Evolutionary conservation across 2,329 filamentous ascomycete species (phyloP).

Genomic region (Onygenales sp.): DNA sequence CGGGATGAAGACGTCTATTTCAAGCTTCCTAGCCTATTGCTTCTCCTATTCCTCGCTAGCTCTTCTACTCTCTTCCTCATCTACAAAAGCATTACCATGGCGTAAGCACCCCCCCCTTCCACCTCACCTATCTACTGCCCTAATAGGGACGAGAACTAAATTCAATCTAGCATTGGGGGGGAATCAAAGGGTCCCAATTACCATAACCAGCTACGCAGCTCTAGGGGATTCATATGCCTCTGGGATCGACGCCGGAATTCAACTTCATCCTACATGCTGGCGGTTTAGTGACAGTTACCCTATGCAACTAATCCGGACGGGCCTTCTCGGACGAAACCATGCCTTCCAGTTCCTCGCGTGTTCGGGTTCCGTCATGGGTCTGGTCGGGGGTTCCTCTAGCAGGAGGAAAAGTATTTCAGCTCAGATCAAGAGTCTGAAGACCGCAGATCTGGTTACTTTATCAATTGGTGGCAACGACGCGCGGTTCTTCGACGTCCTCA

Average conservation of each 20-base stretch:
- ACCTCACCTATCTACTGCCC: neutral
- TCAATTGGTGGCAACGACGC: slow-evolving; percentile 21
- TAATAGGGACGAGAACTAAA: neutral
- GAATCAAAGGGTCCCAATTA: neutral
- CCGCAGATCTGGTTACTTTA: slow-evolving; percentile 15
- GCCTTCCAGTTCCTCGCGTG: slow-evolving; percentile 18
- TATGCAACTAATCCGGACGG: slow-evolving; percentile 13
- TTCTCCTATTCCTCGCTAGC: neutral
- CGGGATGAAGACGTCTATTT: neutral
- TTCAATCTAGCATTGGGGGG: neutral
- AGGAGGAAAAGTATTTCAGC: slow-evolving; percentile 4
- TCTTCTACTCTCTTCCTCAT: neutral
- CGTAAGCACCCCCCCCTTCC: neutral
- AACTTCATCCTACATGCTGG: slow-evolving; percentile 13
- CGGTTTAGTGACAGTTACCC: slow-evolving; percentile 18
- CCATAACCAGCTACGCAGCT: slow-evolving; percentile 13
- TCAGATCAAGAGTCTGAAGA: slow-evolving; percentile 7
- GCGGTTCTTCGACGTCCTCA: slow-evolving; percentile 19
- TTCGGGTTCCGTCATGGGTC: slow-evolving; percentile 15
- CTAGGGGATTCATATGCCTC: slow-evolving; percentile 21
- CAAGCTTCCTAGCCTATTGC: neutral
- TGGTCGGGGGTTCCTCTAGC: slow-evolving; percentile 11
- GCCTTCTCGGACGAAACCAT: slow-evolving; percentile 7
- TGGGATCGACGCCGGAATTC: slow-evolving; percentile 16
- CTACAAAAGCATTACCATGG: neutral